Evolutionary conservation across 1,139 yeast genomes (phyloP).

Genomic region (Geotrichum fermentans): DNA sequence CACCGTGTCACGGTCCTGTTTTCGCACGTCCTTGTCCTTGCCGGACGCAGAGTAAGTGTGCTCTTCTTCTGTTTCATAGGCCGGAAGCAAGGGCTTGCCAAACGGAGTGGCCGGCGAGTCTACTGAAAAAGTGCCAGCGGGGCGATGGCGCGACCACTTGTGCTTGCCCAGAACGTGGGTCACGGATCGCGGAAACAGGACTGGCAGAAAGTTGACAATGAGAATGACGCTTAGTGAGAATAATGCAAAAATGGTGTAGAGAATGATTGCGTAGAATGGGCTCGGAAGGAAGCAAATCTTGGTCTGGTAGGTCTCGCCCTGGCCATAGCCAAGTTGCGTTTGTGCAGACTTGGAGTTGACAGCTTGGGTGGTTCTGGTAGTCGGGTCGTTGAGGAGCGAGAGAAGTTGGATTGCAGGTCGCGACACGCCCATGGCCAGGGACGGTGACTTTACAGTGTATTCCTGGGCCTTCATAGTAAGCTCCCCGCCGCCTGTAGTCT

Average conservation of each 20-base stretch:
- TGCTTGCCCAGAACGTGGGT: neutral
- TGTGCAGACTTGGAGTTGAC: conserved; percentile 10
- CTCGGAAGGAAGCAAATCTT: conserved; percentile 65
- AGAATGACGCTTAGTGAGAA: conserved; percentile 22
- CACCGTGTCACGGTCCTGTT: neutral
- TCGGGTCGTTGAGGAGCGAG: conserved; percentile 43
- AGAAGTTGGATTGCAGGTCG: conserved; percentile 82
- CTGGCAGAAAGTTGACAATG: conserved; percentile 23
- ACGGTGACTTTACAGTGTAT: conserved; percentile 78
- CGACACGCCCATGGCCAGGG: conserved; percentile 88
- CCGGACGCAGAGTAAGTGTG: neutral
- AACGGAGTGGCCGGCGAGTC: conserved; percentile 3
- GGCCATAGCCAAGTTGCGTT: neutral
- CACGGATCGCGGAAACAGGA: conserved; percentile 17
- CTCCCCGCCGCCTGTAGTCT: conserved; percentile 27
- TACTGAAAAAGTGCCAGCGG: neutral
- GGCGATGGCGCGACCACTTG: neutral
- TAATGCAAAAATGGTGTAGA: conserved; percentile 30
- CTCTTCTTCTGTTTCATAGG: conserved; percentile 1
- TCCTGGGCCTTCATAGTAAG: conserved; percentile 49
- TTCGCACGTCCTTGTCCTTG: neutral
- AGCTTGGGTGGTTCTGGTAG: neutral
- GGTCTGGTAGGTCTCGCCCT: conserved; percentile 2
- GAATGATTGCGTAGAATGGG: conserved; percentile 50
- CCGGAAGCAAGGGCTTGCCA: conserved; percentile 8